These are phyloP conservation scores for Clausena lansium DNA, from an alignment of 345 rosid species.

Conservation along the genomic window DNA sequence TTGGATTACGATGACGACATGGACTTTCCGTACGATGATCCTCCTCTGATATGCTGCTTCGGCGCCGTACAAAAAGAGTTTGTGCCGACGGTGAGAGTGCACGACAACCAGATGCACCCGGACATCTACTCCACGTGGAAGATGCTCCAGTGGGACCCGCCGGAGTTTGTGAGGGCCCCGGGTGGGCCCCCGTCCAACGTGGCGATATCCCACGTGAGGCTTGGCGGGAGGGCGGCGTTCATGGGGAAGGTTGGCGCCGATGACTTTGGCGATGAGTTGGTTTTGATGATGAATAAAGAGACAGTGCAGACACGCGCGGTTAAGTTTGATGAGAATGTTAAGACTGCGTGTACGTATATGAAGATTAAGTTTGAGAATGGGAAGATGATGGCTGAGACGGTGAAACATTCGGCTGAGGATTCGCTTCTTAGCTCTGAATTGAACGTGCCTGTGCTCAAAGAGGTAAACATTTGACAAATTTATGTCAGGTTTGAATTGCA, in stretches of 20 bases:
- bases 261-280: conserved; percentile 62
- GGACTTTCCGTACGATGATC: conserved; percentile 68
- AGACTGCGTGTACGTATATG: conserved; percentile 64
- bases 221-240: conserved; percentile 89
- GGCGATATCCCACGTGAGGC: conserved; percentile 79
- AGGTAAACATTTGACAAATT: conserved; percentile 42
- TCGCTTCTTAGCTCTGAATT: conserved; percentile 66
- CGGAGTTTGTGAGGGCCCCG: conserved; percentile 81
- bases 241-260: conserved; percentile 93
- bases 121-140: conserved; percentile 90
- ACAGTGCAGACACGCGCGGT: conserved; percentile 83
- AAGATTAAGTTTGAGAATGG: conserved; percentile 70
- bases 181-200: conserved; percentile 88
- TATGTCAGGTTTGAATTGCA: not conserved
- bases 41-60: conserved; percentile 85
- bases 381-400: conserved; percentile 66
- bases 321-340: conserved; percentile 52
- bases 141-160: conserved; percentile 94
- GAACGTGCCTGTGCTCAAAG: conserved; percentile 77
- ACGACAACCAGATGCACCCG: conserved; percentile 75
- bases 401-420: conserved; percentile 73
- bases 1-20: conserved; percentile 71
- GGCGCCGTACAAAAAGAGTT: conserved; percentile 85
- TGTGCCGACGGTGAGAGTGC: conserved; percentile 77
- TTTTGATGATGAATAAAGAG: conserved; percentile 82